These are phyloP conservation scores for Silene uniflora DNA, from an alignment of 148 eudicot species.

Conservation along the genomic window DNA sequence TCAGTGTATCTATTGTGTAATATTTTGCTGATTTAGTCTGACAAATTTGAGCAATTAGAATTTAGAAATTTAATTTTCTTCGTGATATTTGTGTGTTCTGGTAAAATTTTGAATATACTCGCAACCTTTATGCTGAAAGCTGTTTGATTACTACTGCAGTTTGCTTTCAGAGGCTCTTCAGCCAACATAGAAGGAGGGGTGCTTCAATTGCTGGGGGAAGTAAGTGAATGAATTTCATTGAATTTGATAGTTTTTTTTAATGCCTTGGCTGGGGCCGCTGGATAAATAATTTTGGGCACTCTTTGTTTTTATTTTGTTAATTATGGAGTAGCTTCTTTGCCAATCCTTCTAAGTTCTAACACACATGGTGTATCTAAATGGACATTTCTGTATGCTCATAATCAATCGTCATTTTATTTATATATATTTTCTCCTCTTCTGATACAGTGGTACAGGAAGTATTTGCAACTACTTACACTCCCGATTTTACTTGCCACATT, in stretches of 20 bases:
- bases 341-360: not conserved
- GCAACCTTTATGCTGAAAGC: not conserved
- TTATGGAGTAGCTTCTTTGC: not conserved
- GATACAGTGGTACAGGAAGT: slow-evolving; percentile 61
- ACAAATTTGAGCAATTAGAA: not conserved
- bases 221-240: slow-evolving; percentile 29
- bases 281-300: not conserved
- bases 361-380: not conserved
- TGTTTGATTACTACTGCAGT: slow-evolving; percentile 33
- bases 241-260: not conserved
- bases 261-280: not conserved
- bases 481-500: slow-evolving; percentile 57
- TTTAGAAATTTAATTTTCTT: too few relatives aligned
- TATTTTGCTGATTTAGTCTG: not conserved
- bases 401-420: not conserved
- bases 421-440: slow-evolving; percentile 16
- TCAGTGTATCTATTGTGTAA: not conserved
- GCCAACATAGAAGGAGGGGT: slow-evolving; percentile 38
- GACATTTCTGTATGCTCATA: not conserved
- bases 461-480: slow-evolving; percentile 58
- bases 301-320: not conserved
- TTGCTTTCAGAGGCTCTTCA: slow-evolving; percentile 49
- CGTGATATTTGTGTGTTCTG: not conserved
- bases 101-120: too few relatives aligned
- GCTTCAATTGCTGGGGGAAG: slow-evolving; percentile 52